Conservation (phyloP, 2,329 filamentous ascomycete genomes). For the Pseudogymnoascus sp. region DNA sequence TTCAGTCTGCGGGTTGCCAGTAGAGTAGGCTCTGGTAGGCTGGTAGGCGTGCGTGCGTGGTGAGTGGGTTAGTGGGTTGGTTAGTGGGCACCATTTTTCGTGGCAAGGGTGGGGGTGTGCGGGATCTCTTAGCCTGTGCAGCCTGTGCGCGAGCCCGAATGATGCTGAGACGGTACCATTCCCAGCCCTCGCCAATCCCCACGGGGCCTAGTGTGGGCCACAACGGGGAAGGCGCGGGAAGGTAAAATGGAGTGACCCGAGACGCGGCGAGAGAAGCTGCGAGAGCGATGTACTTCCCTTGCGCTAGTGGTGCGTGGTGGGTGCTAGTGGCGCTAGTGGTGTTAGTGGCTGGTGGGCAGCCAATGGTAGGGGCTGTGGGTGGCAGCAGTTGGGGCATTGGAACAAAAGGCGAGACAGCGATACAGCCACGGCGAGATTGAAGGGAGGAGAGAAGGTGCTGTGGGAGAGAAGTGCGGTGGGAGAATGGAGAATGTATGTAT, state of each 20-base stretch:
- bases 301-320: neutral
- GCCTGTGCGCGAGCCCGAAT: neutral
- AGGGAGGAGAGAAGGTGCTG: neutral
- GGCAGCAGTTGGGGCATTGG: neutral
- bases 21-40: neutral
- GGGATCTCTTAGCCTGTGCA: neutral
- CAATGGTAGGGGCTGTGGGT: neutral
- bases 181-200: neutral
- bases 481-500: neutral
- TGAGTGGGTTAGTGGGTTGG: neutral
- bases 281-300: neutral
- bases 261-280: neutral
- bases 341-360: neutral
- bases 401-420: conserved; percentile 1
- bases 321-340: neutral
- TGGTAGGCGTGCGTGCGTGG: neutral
- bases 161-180: neutral
- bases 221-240: neutral
- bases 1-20: too few relatives aligned
- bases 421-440: neutral
- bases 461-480: neutral
- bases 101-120: neutral
- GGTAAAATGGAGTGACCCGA: neutral
- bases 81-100: neutral
- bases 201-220: neutral